Conservation (phyloP, 352 stramenopile species). For the Plasmopara viticola region DNA sequence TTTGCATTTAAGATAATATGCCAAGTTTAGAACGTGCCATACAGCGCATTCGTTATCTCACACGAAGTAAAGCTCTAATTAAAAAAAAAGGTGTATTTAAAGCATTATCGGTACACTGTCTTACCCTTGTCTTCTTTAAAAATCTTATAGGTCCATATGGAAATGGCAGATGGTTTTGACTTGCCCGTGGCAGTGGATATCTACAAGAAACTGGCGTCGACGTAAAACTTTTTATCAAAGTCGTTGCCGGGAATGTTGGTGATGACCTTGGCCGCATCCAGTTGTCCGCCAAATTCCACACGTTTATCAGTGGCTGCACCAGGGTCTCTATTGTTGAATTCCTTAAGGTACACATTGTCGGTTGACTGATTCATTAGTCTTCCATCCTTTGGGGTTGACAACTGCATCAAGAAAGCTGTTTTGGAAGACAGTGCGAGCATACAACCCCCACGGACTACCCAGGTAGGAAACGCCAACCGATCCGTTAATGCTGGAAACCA, state of each 20-base stretch:
- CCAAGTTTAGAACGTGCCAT: too few relatives aligned
- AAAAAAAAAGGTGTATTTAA: constrained; percentile 9
- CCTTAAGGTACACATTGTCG: constrained; percentile 6
- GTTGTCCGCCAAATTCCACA: constrained; percentile 1
- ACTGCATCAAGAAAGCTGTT: constrained; percentile 9
- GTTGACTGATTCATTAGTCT: too few relatives aligned
- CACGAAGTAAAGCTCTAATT: too few relatives aligned
- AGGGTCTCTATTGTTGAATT: constrained; percentile 3
- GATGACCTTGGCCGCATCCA: constrained; percentile 2
- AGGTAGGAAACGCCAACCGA: neutral
- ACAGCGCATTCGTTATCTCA: too few relatives aligned
- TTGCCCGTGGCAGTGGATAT: neutral
- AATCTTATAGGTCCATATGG: too few relatives aligned
- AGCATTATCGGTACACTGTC: too few relatives aligned
- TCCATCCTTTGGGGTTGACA: too few relatives aligned
- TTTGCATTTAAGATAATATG: too few relatives aligned
- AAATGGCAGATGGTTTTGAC: neutral
- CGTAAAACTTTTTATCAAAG: constrained; percentile 1
- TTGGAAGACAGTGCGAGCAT: constrained; percentile 11
- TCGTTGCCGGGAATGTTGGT: constrained; percentile 2
- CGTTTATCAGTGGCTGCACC: constrained; percentile 1
- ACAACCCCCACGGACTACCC: constrained; percentile 7
- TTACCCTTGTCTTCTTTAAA: neutral
- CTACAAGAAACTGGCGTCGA: too few relatives aligned
- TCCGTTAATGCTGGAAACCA: too few relatives aligned